A percentile compares a stretch with the other conserved stretches of the same genome.
Conservation (phyloP, 306 rosid species). For the Acmispon strigosus region DNA sequence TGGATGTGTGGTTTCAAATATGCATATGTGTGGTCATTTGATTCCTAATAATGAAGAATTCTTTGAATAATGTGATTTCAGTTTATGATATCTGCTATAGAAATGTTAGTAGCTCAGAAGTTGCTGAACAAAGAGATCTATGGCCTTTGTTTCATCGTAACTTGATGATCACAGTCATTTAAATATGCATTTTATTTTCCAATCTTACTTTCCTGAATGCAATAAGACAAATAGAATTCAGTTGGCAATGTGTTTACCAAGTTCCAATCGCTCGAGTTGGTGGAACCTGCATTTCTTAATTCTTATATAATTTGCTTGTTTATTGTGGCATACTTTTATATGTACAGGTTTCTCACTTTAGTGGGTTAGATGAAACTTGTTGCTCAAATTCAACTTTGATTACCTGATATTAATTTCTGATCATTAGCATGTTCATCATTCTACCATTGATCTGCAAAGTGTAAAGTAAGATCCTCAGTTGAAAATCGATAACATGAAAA, state of each 20-base stretch:
- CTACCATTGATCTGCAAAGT: not conserved
- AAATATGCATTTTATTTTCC: not conserved
- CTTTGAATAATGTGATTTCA: not conserved
- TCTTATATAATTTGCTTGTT: not conserved
- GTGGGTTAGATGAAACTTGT: not conserved
- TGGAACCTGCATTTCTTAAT: not conserved
- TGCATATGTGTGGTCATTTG: not conserved
- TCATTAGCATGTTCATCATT: not conserved
- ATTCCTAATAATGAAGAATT: not conserved
- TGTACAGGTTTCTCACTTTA: not conserved
- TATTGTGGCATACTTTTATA: not conserved
- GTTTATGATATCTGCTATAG: not conserved
- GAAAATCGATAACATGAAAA: not conserved
- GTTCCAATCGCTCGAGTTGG: not conserved
- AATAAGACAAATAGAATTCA: not conserved
- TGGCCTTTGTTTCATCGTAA: not conserved
- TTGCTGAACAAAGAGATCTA: not conserved
- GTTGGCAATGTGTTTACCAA: not conserved
- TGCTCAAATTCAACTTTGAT: not conserved
- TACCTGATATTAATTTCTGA: not conserved
- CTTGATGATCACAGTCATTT: not conserved
- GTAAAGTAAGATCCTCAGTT: not conserved
- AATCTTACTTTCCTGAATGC: not conserved
- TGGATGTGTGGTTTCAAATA: not conserved
- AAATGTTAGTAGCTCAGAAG: slow-evolving; percentile 7